These are phyloP conservation scores for Jackrogersella minutella DNA, from an alignment of 495 filamentous ascomycete species.

Conservation along the genomic window DNA sequence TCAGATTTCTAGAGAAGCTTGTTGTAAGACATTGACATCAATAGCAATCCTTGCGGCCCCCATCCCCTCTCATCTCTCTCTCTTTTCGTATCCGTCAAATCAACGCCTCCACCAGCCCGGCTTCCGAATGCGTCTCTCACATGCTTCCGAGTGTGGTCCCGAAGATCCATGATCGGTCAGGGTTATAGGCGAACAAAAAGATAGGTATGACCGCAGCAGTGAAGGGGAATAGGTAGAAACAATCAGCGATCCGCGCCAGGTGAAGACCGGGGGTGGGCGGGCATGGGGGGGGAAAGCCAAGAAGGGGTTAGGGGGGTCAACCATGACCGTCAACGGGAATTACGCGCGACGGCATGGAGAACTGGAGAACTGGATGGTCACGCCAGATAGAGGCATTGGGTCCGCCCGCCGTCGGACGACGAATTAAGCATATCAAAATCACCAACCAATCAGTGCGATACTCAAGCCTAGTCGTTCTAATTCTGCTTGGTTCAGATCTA, in stretches of 20 bases:
- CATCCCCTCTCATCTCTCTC: slow-evolving; percentile 37
- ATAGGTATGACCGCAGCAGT: slow-evolving; percentile 2
- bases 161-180: slow-evolving; percentile 16
- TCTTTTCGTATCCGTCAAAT: slow-evolving; percentile 28
- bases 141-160: slow-evolving; percentile 35
- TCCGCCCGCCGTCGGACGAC: slow-evolving; percentile 21
- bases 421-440: slow-evolving; percentile 29
- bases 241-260: slow-evolving; percentile 15
- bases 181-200: background rate
- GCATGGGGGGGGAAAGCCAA: background rate
- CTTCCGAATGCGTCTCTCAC: slow-evolving; percentile 30
- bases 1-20: slow-evolving; percentile 25
- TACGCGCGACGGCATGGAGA: slow-evolving; percentile 12
- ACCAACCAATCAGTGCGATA: slow-evolving; percentile 27
- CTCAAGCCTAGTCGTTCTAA: slow-evolving; percentile 23
- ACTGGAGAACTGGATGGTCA: slow-evolving; percentile 14
- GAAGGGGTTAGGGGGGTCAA: too few species aligned
- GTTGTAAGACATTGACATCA: slow-evolving; percentile 37
- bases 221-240: background rate
- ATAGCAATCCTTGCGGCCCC: slow-evolving; percentile 22
- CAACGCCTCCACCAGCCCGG: slow-evolving; percentile 15
- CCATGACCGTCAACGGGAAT: too few species aligned
- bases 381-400: slow-evolving; percentile 12
- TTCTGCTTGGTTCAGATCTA: slow-evolving; percentile 34
- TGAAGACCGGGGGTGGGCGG: slow-evolving; percentile 12